These are phyloP conservation scores for Escallonia herrerae DNA, from an alignment of 129 eudicot species.

Conservation along the genomic window DNA sequence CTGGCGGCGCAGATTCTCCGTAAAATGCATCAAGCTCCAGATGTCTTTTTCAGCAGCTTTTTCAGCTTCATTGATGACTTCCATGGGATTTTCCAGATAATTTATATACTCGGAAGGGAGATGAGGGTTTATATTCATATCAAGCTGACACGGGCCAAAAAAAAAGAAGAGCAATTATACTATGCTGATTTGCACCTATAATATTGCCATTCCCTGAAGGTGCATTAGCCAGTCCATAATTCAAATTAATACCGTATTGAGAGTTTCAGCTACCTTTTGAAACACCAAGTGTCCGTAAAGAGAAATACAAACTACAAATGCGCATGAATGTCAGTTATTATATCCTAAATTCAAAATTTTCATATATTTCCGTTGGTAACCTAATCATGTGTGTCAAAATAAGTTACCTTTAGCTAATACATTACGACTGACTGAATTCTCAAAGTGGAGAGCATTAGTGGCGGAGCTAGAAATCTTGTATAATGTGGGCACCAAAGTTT, in stretches of 20 bases:
- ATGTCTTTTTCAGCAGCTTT: conserved; percentile 74
- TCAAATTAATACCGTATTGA: not conserved
- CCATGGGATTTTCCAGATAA: conserved; percentile 85
- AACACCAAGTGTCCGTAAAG: no score
- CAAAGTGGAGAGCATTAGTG: no score
- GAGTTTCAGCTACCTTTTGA: not conserved
- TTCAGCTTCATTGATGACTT: conserved; percentile 73
- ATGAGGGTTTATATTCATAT: conserved; percentile 75
- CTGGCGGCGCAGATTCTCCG: conserved; percentile 71
- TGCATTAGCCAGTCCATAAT: not conserved
- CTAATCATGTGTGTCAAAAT: no score
- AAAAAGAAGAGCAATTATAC: conserved; percentile 7
- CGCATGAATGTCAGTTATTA: no score
- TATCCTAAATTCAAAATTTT: no score
- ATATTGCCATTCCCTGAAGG: not conserved
- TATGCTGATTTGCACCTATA: not conserved
- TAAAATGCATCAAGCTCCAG: conserved; percentile 64
- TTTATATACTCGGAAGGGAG: conserved; percentile 92
- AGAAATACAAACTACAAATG: not conserved
- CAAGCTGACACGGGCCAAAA: conserved; percentile 44
- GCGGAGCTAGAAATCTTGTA: no score
- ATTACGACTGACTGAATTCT: no score
- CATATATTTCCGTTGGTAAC: no score
- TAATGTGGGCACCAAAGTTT: no score
- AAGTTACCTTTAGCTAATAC: no score